These are phyloP conservation scores for Parmelia sp. DNA, from an alignment of 495 filamentous ascomycete genomes.

Conservation along the genomic window DNA sequence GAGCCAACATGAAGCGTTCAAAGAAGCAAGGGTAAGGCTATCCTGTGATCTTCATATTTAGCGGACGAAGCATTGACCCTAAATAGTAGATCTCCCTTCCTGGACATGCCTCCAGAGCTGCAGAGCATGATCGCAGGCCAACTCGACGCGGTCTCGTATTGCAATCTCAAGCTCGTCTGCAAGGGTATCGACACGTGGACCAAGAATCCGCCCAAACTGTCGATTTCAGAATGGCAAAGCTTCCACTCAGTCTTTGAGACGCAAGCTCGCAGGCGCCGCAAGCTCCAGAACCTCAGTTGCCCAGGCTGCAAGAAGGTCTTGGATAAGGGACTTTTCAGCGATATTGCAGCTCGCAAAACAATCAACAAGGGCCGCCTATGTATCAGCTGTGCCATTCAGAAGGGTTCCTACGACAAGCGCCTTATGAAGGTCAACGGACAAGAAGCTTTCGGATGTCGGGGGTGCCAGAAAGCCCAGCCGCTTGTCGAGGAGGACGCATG, in stretches of 20 bases:
- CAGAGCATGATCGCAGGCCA: constrained; percentile 3
- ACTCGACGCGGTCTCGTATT: neutral
- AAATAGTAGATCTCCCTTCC: neutral
- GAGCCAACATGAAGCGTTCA: neutral
- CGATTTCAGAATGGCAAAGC: neutral
- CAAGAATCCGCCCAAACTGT: neutral
- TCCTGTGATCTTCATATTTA: neutral
- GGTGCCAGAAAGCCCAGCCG: constrained; percentile 5
- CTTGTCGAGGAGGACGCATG: neutral
- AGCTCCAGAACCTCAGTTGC: neutral
- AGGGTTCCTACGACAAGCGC: neutral
- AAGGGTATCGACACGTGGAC: constrained; percentile 1
- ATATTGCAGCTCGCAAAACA: neutral
- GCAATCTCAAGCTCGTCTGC: constrained; percentile 4
- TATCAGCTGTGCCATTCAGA: constrained; percentile 4
- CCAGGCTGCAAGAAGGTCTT: neutral
- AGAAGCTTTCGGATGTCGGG: constrained; percentile 4
- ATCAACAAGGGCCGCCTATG: neutral
- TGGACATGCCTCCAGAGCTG: neutral
- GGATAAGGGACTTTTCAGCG: neutral
- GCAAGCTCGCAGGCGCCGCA: neutral
- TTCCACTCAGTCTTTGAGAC: neutral
- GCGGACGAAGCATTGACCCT: neutral
- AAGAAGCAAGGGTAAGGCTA: neutral
- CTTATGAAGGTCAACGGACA: neutral